Conservation (phyloP, 192 early-diverging fungal species). For the Podila horticola region DNA sequence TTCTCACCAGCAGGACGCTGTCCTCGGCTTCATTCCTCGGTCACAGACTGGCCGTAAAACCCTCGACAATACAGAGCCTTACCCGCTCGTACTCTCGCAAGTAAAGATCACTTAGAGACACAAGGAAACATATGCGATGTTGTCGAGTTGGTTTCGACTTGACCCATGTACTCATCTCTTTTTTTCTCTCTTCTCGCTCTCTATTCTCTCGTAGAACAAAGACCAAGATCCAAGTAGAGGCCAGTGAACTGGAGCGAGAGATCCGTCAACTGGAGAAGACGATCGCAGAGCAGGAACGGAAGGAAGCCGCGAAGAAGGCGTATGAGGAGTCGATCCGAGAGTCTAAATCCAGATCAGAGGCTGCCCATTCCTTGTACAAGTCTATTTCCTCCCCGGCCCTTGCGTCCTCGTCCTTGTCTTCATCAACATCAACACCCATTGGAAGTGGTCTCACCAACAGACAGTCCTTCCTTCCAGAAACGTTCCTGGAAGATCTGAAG, state of each 20-base stretch:
- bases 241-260: constrained; percentile 30
- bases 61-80: constrained; percentile 1
- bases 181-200: not conserved
- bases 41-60: not conserved
- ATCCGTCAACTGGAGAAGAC: constrained; percentile 29
- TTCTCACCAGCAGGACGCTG: not conserved
- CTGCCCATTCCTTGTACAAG: constrained; percentile 36
- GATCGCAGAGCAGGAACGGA: constrained; percentile 36
- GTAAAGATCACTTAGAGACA: not conserved
- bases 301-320: constrained; percentile 18
- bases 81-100: constrained; percentile 34
- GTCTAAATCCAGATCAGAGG: constrained; percentile 23
- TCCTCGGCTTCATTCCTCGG: not conserved
- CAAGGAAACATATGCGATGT: not conserved
- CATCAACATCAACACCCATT: not conserved
- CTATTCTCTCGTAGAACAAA: constrained; percentile 15
- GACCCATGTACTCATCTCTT: not conserved
- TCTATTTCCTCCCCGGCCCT: constrained; percentile 6
- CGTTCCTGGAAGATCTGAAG: constrained; percentile 35
- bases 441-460: constrained; percentile 9
- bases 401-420: not conserved
- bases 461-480: constrained; percentile 27
- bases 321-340: constrained; percentile 39
- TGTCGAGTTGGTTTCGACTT: no score
- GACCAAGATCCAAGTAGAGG: constrained; percentile 31